phyloP scores from a whole-genome alignment of 495 filamentous ascomycete genomes.

The Apiosordaria backusii region DNA sequence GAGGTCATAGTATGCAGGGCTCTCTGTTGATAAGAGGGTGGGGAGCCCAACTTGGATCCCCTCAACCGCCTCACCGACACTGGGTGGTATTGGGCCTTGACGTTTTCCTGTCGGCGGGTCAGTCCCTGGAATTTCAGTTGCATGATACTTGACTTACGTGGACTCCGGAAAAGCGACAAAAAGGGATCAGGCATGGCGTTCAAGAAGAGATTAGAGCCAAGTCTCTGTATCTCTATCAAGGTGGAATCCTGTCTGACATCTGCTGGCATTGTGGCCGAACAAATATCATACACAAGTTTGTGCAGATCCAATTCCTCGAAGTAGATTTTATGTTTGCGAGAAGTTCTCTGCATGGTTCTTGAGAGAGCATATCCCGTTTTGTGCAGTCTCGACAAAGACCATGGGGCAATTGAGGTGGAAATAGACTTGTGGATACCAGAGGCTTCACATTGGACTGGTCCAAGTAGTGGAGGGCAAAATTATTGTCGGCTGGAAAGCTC shows the following conservation, averaged over 20 bases:
- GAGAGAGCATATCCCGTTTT: neutral
- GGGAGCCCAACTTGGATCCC: neutral
- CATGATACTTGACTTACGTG: neutral
- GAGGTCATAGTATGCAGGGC: neutral
- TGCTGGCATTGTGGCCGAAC: neutral
- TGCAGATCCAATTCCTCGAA: neutral
- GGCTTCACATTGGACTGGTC: neutral
- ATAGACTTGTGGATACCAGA: neutral
- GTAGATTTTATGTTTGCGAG: neutral
- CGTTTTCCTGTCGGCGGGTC: neutral
- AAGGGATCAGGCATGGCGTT: neutral
- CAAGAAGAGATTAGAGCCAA: slow-evolving; percentile 1
- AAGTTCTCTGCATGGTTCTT: neutral
- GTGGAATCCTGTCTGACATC: neutral
- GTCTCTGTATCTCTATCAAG: neutral
- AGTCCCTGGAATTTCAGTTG: neutral
- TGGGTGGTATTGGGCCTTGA: neutral
- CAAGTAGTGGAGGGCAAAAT: neutral
- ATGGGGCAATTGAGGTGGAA: neutral
- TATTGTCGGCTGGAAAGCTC: slow-evolving; percentile 4
- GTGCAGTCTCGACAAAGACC: neutral
- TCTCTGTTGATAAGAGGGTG: neutral
- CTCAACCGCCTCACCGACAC: neutral
- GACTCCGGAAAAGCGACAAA: neutral
- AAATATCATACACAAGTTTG: neutral